Conservation (phyloP, 1,284 basidiomycete species). For the Stereum hirsutum region DNA sequence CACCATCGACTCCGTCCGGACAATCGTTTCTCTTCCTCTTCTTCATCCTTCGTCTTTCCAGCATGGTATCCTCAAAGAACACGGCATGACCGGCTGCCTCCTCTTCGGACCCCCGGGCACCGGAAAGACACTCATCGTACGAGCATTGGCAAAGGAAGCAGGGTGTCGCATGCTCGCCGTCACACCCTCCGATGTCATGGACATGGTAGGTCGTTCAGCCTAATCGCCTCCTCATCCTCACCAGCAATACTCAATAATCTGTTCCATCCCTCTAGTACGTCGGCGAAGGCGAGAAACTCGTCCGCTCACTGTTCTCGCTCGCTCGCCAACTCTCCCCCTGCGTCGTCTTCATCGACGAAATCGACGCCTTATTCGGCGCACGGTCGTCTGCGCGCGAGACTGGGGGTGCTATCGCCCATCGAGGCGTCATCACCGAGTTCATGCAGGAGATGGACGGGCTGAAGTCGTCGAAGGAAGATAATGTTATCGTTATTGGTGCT, state of each 20-base stretch:
- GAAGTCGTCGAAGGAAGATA: conserved; percentile 70
- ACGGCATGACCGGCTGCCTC: conserved; percentile 81
- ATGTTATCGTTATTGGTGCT: conserved; percentile 89
- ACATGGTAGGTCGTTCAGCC: conserved; percentile 60
- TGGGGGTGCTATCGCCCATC: conserved; percentile 77
- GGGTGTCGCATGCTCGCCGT: conserved; percentile 85
- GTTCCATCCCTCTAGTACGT: conserved; percentile 57
- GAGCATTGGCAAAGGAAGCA: conserved; percentile 87
- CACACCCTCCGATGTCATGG: conserved; percentile 81
- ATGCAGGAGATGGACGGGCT: conserved; percentile 99
- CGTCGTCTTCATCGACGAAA: conserved; percentile 94
- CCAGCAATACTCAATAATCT: too few species aligned
- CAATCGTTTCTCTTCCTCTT: conserved; percentile 86
- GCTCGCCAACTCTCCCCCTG: conserved; percentile 86
- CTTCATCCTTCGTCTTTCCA: conserved; percentile 87
- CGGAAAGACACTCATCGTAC: conserved; percentile 84
- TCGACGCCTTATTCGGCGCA: conserved; percentile 90
- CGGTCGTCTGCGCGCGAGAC: conserved; percentile 75
- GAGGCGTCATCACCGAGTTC: conserved; percentile 85
- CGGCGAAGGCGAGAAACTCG: conserved; percentile 92
- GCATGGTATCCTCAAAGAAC: conserved; percentile 85
- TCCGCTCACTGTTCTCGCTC: conserved; percentile 84
- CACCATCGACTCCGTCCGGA: conserved; percentile 83
- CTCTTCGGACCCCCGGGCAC: conserved; percentile 90
- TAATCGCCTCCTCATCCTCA: too few species aligned